These are phyloP conservation scores for Parvularia atlantis DNA, from an alignment of 78 protist species.

Conservation along the genomic window DNA sequence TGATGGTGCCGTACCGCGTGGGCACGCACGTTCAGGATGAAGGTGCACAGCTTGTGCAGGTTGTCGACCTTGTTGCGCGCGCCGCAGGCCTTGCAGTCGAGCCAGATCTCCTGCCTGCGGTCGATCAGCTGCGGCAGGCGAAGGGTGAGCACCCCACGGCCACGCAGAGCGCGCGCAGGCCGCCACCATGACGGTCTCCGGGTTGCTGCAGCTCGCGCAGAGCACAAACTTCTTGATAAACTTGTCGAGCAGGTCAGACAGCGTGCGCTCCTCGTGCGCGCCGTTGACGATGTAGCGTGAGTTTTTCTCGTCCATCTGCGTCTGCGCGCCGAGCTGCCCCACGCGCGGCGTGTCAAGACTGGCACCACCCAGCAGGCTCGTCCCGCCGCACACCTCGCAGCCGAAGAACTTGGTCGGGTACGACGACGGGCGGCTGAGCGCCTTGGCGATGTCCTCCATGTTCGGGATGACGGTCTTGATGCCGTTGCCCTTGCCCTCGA, in stretches of 20 bases:
- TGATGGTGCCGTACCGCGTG: no score
- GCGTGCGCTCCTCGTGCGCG: not conserved
- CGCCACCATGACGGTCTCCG: slow-evolving; percentile 64
- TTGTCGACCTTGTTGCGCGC: slow-evolving; percentile 18
- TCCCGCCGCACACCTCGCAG: no score
- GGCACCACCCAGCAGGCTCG: no score
- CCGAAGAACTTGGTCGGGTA: slow-evolving; percentile 64
- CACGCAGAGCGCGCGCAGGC: no score
- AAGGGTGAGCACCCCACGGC: no score
- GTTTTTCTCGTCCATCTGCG: slow-evolving; percentile 45
- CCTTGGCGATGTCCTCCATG: slow-evolving; percentile 62
- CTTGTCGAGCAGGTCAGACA: slow-evolving; percentile 33
- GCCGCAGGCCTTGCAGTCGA: slow-evolving; percentile 75
- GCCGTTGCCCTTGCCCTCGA: slow-evolving; percentile 93
- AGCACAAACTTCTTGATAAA: slow-evolving; percentile 76
- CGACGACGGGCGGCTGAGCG: slow-evolving; percentile 63
- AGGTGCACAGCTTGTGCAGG: slow-evolving; percentile 29
- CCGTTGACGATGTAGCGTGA: slow-evolving; percentile 71
- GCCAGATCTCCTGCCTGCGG: slow-evolving; percentile 4
- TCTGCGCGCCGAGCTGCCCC: slow-evolving; percentile 68
- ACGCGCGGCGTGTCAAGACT: no score
- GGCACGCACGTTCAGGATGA: slow-evolving; percentile 65
- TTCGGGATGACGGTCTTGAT: slow-evolving; percentile 83
- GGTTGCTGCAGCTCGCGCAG: slow-evolving; percentile 70
- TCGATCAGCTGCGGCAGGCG: not conserved